Conservation (phyloP, 1,284 basidiomycete genomes). For the Ceratobasidium sp. region DNA sequence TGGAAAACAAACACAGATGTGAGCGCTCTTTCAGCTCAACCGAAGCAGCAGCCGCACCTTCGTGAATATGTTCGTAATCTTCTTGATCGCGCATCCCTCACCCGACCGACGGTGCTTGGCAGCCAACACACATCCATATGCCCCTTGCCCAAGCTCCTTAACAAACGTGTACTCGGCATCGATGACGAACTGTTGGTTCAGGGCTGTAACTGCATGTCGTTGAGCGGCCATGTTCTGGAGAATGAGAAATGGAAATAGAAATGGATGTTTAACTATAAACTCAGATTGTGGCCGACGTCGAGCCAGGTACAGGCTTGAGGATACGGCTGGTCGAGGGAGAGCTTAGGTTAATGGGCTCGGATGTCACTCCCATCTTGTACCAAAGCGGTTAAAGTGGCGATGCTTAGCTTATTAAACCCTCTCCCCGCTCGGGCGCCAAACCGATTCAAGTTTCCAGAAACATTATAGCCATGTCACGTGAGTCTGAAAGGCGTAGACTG, state of each 20-base stretch:
- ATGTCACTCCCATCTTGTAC: conserved; percentile 10
- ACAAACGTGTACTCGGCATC: conserved; percentile 93
- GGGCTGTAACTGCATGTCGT: conserved; percentile 78
- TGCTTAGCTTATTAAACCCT: background rate
- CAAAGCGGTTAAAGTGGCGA: conserved; percentile 18
- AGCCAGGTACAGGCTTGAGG: too few species aligned
- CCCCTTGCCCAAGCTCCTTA: conserved; percentile 95
- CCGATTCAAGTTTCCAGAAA: too few species aligned
- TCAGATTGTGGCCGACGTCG: background rate
- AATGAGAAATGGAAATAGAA: background rate
- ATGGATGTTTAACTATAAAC: background rate
- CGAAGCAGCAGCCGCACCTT: conserved; percentile 65
- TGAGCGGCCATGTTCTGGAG: conserved; percentile 54
- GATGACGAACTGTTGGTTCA: conserved; percentile 86
- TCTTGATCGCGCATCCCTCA: conserved; percentile 94
- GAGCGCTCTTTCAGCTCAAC: conserved; percentile 48
- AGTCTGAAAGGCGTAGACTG: too few species aligned
- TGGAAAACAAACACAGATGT: conserved; percentile 54
- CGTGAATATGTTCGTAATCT: conserved; percentile 97
- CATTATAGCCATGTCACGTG: too few species aligned
- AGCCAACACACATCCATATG: conserved; percentile 91
- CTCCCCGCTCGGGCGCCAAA: too few species aligned
- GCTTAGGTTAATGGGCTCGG: conserved; percentile 31
- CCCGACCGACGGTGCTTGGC: conserved; percentile 85
- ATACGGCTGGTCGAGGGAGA: conserved; percentile 16